Evolutionary conservation across 441 rosid genomes (phyloP).

Genomic region (Mallotus japonicus): DNA sequence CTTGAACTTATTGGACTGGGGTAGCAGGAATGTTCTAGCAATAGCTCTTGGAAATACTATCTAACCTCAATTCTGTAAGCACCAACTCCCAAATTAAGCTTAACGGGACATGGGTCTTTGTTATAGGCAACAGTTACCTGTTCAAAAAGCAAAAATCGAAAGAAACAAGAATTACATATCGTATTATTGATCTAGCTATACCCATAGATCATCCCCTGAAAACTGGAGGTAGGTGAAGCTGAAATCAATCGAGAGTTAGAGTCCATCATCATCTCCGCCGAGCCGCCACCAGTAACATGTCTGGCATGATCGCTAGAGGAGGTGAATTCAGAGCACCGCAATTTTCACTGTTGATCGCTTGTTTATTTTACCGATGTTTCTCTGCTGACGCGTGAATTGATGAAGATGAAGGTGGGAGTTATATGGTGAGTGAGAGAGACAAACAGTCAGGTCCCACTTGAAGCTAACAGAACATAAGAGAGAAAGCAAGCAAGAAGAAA

Average conservation of each 20-base stretch:
- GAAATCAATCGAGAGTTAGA: conserved; percentile 21
- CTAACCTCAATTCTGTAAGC: conserved; percentile 96
- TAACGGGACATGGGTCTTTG: conserved; percentile 85
- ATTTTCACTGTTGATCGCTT: too few species aligned
- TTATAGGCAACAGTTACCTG: conserved; percentile 89
- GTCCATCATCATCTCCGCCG: not conserved
- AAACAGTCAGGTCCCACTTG: too few species aligned
- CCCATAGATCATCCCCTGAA: not conserved
- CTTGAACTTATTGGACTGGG: conserved; percentile 75
- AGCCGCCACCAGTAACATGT: conserved; percentile 35
- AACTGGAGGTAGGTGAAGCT: conserved; percentile 50
- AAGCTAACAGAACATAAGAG: too few species aligned
- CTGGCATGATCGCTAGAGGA: conserved; percentile 29
- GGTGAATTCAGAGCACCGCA: too few species aligned
- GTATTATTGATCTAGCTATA: too few species aligned
- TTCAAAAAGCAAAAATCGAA: not conserved
- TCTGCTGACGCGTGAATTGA: too few species aligned
- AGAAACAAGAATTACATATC: too few species aligned
- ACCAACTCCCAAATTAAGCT: conserved; percentile 95
- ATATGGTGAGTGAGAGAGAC: too few species aligned
- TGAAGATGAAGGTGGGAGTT: too few species aligned
- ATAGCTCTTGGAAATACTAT: conserved; percentile 62
- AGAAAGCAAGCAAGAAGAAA: too few species aligned
- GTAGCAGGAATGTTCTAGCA: conserved; percentile 62
- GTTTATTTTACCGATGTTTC: too few species aligned